These are phyloP conservation scores for Schizosaccharomyces versatilis DNA, from an alignment of 1,139 yeast genomes.

Conservation along the genomic window DNA sequence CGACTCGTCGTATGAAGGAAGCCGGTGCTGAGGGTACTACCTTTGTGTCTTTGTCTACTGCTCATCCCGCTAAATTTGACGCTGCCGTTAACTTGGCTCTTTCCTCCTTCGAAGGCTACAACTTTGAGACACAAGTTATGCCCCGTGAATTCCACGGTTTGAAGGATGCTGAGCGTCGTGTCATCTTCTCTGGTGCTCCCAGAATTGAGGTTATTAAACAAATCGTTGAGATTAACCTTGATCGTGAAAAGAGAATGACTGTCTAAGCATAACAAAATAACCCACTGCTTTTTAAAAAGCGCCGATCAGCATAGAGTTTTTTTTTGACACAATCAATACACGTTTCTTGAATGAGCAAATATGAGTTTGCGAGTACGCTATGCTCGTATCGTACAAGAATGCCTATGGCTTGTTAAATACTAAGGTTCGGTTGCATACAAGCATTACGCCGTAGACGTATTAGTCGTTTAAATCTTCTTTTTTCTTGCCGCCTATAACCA, in stretches of 20 bases:
- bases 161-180: conserved; percentile 50
- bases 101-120: conserved; percentile 40
- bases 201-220: neutral
- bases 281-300: neutral
- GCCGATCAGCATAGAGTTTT: neutral
- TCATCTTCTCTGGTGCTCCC: conserved; percentile 15
- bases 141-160: conserved; percentile 70
- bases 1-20: conserved; percentile 29
- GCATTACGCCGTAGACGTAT: neutral
- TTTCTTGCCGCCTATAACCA: neutral
- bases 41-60: conserved; percentile 67
- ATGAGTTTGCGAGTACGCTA: neutral
- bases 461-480: neutral
- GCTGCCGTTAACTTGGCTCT: conserved; percentile 82
- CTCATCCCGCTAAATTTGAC: conserved; percentile 95
- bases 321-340: neutral
- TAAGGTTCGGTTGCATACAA: neutral
- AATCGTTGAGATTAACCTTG: neutral
- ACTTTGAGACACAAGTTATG: conserved; percentile 68
- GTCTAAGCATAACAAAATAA: neutral
- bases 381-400: neutral
- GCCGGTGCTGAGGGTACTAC: conserved; percentile 19
- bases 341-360: neutral
- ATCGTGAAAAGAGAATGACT: neutral
- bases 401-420: neutral